phyloP scores from a whole-genome alignment of 352 stramenopile genomes.

The Phytophthora constricta region DNA sequence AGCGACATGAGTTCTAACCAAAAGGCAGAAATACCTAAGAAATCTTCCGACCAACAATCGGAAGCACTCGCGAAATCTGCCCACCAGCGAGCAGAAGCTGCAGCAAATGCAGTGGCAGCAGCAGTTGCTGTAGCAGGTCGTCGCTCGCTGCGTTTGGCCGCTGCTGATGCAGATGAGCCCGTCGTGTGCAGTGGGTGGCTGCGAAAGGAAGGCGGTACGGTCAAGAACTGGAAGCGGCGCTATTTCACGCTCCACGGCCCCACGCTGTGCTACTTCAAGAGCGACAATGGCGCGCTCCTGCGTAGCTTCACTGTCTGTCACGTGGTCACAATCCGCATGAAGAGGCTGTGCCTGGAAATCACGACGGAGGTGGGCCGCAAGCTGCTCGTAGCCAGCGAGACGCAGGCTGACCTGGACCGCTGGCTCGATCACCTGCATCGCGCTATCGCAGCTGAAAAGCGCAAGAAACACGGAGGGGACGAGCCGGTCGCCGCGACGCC shows the following conservation, averaged over 20 bases:
- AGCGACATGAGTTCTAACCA: conserved; percentile 14
- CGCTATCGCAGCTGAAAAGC: conserved; percentile 57
- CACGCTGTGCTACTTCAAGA: conserved; percentile 88
- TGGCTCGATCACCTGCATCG: conserved; percentile 73
- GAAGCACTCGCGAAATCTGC: conserved; percentile 19
- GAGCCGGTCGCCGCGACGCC: conserved; percentile 6
- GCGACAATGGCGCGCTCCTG: conserved; percentile 72
- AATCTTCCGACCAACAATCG: conserved; percentile 28
- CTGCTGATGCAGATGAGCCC: conserved; percentile 41
- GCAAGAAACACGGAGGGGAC: conserved; percentile 36
- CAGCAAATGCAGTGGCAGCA: conserved; percentile 32
- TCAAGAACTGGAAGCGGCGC: conserved; percentile 86
- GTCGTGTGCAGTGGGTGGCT: conserved; percentile 80
- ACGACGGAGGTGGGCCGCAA: conserved; percentile 78
- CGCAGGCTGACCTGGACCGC: conserved; percentile 62
- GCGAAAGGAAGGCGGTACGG: conserved; percentile 79
- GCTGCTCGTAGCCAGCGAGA: conserved; percentile 75
- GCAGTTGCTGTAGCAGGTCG: conserved; percentile 32
- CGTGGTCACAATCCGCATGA: conserved; percentile 67
- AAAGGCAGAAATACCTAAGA: conserved; percentile 14
- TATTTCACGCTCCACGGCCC: conserved; percentile 83
- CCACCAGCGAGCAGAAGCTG: conserved; percentile 37
- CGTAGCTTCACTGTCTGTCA: conserved; percentile 73
- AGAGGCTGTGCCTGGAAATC: conserved; percentile 80
- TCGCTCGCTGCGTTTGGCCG: conserved; percentile 27